Conservation (phyloP, 345 rosid genomes). For the Clarkia xantiana region DNA sequence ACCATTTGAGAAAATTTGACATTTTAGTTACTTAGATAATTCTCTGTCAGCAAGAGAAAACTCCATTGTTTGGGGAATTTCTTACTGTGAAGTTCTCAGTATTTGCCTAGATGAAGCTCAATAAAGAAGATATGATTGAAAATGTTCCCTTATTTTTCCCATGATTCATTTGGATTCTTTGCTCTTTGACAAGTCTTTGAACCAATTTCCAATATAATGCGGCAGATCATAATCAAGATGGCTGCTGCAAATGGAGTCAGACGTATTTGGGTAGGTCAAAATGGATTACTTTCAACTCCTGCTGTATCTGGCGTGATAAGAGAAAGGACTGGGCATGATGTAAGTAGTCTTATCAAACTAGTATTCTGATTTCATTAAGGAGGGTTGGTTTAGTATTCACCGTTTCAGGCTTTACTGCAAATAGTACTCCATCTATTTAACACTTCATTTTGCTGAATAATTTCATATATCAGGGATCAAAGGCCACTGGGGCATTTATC, state of each 20-base stretch:
- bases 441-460: neutral
- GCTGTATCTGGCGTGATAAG: slow-evolving; percentile 97
- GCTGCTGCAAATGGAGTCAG: slow-evolving; percentile 95
- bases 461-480: slow-evolving; percentile 52
- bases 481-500: slow-evolving; percentile 86
- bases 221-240: slow-evolving; percentile 74
- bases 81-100: too few species aligned
- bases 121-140: too few species aligned
- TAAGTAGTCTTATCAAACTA: slow-evolving; percentile 21
- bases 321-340: slow-evolving; percentile 81
- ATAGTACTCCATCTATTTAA: too few species aligned
- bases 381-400: too few species aligned
- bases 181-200: neutral
- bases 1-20: too few species aligned
- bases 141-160: too few species aligned
- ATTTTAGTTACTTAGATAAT: too few species aligned
- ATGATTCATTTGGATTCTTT: too few species aligned
- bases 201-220: neutral
- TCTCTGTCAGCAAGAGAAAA: too few species aligned
- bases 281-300: slow-evolving; percentile 94
- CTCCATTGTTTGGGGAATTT: too few species aligned
- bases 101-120: too few species aligned
- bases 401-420: too few species aligned
- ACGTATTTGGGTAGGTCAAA: slow-evolving; percentile 91
- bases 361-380: neutral